Evolutionary conservation across 2,329 filamentous ascomycete species (phyloP).

Genomic region (Calonectria multiphialidica): DNA sequence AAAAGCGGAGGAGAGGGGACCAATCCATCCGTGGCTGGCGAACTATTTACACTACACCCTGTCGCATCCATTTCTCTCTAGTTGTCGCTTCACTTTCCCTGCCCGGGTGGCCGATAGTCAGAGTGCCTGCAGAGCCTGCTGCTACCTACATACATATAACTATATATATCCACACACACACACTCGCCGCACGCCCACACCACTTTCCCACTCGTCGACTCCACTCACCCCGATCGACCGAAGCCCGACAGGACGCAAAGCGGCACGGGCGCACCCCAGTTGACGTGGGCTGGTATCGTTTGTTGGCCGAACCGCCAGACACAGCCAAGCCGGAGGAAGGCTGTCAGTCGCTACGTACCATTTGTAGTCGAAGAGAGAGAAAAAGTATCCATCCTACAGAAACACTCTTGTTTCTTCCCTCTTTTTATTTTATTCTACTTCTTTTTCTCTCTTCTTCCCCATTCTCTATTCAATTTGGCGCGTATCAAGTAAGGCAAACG

Average conservation of each 20-base stretch:
- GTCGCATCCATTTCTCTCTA: background rate
- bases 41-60: background rate
- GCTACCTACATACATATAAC: background rate
- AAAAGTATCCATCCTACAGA: background rate
- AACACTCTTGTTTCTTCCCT: background rate
- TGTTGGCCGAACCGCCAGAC: background rate
- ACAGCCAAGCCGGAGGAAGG: background rate
- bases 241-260: conserved; percentile 2
- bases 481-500: background rate
- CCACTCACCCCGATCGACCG: conserved; percentile 14
- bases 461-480: background rate
- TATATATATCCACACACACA: conserved; percentile 1
- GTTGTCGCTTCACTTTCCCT: background rate
- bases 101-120: background rate
- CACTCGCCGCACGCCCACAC: background rate
- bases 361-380: background rate
- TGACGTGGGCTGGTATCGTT: conserved; percentile 4
- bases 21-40: background rate
- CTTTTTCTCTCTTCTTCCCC: background rate
- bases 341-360: background rate
- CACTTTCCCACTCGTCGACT: background rate
- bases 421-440: background rate
- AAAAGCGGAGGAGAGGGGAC: background rate
- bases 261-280: conserved; percentile 13
- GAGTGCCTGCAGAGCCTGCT: background rate